Conservation (phyloP, 176 grass and related monocot genomes). For the Carex parvula region DNA sequence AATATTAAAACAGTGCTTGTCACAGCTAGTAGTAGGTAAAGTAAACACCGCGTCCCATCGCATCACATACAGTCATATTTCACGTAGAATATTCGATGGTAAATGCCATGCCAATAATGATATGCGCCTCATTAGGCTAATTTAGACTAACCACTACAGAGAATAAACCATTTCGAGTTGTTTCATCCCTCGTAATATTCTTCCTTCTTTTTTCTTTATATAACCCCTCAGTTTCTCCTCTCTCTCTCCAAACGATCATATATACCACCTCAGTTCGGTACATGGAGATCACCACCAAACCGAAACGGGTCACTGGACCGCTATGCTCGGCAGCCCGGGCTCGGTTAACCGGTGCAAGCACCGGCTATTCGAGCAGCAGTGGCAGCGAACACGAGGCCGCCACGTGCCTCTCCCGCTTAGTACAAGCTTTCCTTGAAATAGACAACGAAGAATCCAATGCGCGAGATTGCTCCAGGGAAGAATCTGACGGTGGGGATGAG, state of each 20-base stretch:
- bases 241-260: background rate
- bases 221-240: background rate
- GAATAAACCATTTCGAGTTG: slow-evolving; percentile 32
- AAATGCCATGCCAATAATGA: background rate
- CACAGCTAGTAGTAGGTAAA: background rate
- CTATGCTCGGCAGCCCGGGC: slow-evolving; percentile 36
- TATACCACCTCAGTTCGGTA: background rate
- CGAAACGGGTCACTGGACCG: background rate
- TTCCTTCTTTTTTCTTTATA: slow-evolving; percentile 10
- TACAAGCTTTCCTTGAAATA: slow-evolving; percentile 76
- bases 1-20: too few species aligned
- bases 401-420: slow-evolving; percentile 68
- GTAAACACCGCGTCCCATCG: background rate
- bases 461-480: background rate
- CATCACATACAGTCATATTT: background rate
- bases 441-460: slow-evolving; percentile 12
- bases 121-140: background rate
- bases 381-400: slow-evolving; percentile 68
- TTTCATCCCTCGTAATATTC: slow-evolving; percentile 27
- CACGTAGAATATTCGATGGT: slow-evolving; percentile 17
- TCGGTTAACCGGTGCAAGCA: slow-evolving; percentile 56
- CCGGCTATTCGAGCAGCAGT: slow-evolving; percentile 39
- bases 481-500: slow-evolving; percentile 11
- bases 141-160: slow-evolving; percentile 12
- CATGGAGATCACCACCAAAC: background rate